Percentiles rank a stretch among this genome's conserved stretches.
Conservation (phyloP, 352 stramenopile genomes). For the Globisporangium lucens region DNA sequence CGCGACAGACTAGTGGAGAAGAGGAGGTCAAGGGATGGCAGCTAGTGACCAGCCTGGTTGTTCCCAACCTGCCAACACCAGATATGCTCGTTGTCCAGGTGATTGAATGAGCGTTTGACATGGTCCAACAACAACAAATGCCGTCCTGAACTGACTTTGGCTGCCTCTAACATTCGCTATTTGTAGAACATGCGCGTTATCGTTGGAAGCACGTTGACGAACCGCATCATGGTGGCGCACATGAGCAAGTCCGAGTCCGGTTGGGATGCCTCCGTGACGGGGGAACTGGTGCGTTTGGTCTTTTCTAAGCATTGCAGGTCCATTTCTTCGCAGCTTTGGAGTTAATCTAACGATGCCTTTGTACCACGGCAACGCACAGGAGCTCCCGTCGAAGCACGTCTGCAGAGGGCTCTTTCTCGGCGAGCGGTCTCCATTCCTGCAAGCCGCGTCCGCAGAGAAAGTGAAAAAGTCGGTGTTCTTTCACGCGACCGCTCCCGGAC, state of each 20-base stretch:
- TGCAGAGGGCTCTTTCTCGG: constrained; percentile 45
- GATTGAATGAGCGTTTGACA: background rate
- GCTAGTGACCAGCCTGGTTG: constrained; percentile 19
- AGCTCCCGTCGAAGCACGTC: constrained; percentile 38
- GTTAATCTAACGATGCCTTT: background rate
- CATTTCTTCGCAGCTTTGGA: background rate
- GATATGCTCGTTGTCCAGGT: constrained; percentile 49
- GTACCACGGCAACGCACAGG: constrained; percentile 17
- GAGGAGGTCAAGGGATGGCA: constrained; percentile 16
- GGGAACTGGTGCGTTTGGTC: constrained; percentile 34
- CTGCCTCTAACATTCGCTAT: background rate
- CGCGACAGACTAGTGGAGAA: constrained; percentile 11
- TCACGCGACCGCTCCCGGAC: constrained; percentile 26
- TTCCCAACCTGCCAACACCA: constrained; percentile 31
- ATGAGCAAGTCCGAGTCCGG: constrained; percentile 24
- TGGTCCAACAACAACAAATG: background rate
- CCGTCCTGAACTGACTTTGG: background rate
- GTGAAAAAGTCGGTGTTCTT: constrained; percentile 45
- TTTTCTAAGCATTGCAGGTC: background rate
- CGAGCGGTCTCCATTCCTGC: constrained; percentile 41
- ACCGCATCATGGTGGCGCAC: constrained; percentile 33
- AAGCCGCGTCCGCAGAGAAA: constrained; percentile 54
- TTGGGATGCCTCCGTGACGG: constrained; percentile 35
- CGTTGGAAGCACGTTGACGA: constrained; percentile 41
- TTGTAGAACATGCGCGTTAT: constrained; percentile 34